Conservation (phyloP, 2,329 filamentous ascomycete species). For the Fusarium anthophilum region DNA sequence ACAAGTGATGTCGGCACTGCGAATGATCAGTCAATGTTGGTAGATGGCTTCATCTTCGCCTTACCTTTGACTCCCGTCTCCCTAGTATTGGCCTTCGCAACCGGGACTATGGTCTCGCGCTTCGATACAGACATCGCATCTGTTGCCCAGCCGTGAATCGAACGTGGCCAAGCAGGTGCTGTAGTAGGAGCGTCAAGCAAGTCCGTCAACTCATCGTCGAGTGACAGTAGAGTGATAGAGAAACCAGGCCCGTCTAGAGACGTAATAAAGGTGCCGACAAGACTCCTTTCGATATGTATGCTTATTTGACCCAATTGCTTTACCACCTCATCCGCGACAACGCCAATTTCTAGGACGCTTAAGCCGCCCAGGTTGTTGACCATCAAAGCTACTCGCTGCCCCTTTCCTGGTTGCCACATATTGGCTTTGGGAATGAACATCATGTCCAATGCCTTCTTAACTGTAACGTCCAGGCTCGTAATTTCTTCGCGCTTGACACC, state of each 20-base stretch:
- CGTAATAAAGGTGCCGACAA: slow-evolving; percentile 39
- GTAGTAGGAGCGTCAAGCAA: slow-evolving; percentile 36
- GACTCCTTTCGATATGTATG: slow-evolving; percentile 24
- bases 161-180: slow-evolving; percentile 38
- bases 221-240: slow-evolving; percentile 32
- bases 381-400: slow-evolving; percentile 34
- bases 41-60: not conserved
- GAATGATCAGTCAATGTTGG: not conserved
- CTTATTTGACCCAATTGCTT: slow-evolving; percentile 14
- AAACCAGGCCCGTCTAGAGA: slow-evolving; percentile 40
- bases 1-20: slow-evolving; percentile 31
- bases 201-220: slow-evolving; percentile 33
- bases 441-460: slow-evolving; percentile 32
- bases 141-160: slow-evolving; percentile 33
- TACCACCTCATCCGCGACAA: slow-evolving; percentile 38
- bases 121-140: slow-evolving; percentile 24
- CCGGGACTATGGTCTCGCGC: slow-evolving; percentile 7
- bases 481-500: slow-evolving; percentile 37
- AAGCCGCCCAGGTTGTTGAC: slow-evolving; percentile 41
- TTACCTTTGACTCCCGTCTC: slow-evolving; percentile 37
- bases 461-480: slow-evolving; percentile 22
- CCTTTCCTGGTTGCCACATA: slow-evolving; percentile 36
- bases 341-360: slow-evolving; percentile 37
- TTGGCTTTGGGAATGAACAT: slow-evolving; percentile 34
- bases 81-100: slow-evolving; percentile 1